These are phyloP conservation scores for Lunularia cruciata DNA, from an alignment of 225 moss, liverwort and hornwort genomes.

Conservation along the genomic window DNA sequence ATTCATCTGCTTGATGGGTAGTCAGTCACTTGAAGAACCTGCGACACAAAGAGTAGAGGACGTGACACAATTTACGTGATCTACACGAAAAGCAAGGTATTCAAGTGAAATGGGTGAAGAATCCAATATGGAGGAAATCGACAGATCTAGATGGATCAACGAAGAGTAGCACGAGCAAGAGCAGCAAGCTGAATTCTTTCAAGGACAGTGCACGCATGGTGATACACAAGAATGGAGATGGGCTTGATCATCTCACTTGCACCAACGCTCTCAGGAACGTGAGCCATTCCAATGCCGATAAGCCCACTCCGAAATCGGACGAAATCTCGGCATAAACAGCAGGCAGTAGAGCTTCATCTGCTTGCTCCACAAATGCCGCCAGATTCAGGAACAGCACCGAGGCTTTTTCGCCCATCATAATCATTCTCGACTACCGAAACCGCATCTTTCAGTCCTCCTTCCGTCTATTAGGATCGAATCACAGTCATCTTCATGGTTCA, in stretches of 20 bases:
- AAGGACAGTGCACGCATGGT: slow-evolving; percentile 19
- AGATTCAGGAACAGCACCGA: slow-evolving; percentile 52
- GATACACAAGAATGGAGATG: background rate
- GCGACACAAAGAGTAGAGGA: no score
- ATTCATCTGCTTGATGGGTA: background rate
- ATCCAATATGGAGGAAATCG: no score
- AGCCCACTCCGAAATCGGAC: slow-evolving; percentile 49
- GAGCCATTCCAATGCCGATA: slow-evolving; percentile 53
- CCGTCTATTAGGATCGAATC: no score
- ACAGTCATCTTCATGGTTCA: no score
- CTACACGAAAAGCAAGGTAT: no score
- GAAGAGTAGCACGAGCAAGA: no score
- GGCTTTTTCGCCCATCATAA: slow-evolving; percentile 9
- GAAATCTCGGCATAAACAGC: slow-evolving; percentile 60
- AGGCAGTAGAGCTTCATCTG: slow-evolving; percentile 62
- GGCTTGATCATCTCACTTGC: slow-evolving; percentile 34
- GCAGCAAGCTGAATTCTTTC: background rate
- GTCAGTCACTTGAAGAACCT: background rate
- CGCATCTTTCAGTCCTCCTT: no score
- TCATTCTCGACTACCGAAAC: background rate
- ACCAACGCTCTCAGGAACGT: slow-evolving; percentile 57
- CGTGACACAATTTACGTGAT: no score
- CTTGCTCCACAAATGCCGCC: slow-evolving; percentile 65
- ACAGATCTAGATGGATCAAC: no score
- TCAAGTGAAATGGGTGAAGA: no score